Evolutionary conservation across 768 basidiomycete species (phyloP), one percentile per base, ranked within the genome.

Genomic region (Auricularia heimuer): DNA sequence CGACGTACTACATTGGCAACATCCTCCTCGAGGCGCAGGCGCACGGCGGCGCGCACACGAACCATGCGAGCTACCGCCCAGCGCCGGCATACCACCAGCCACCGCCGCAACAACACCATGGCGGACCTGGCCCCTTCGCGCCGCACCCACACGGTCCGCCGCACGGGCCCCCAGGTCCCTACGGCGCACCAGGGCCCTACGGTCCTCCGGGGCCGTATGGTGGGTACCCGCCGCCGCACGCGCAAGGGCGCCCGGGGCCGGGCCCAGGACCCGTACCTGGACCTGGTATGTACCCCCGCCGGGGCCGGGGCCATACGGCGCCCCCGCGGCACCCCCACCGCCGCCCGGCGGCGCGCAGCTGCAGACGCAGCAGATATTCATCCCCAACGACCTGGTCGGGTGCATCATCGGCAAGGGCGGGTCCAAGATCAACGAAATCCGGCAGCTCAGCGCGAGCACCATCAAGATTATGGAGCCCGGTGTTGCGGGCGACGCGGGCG

Each of bases 401-500:
- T 92, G 90, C 68, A 94, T 99, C 77, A 99, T 99, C 70, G 97
- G 97, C 54, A 98, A 98, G 75, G 96, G 92, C 21, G 97, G 97
- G 10, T 87, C 89, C 73, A 99, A 98, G 78, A 99, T 99, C 80
- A 98, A 98, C 72, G 97, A 99, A 77, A 97, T 99, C 68, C 83
- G 97, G 69, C 87, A 93, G 68, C 90, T 93, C 85, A 95, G 92
- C 68, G 89, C 89, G 34, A 96, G 94, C 75, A 89, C 94, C 71
- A 98, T 99, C 76, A 94, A 97, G 77, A 98, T 99, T 63, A 97
- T 96, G 89, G 97, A 99, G 70, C 94, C 96, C 39, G 94, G 94
- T 62, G 92, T 92, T 11, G 81, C 81, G 6, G 75, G 85, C 71
- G 86, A 87, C 65, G 67, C 54, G 36, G 64, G 64, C 44, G 89